Evolutionary conservation across 2,329 filamentous ascomycete species (phyloP).

Genomic region (Diaporthe citrichinensis): DNA sequence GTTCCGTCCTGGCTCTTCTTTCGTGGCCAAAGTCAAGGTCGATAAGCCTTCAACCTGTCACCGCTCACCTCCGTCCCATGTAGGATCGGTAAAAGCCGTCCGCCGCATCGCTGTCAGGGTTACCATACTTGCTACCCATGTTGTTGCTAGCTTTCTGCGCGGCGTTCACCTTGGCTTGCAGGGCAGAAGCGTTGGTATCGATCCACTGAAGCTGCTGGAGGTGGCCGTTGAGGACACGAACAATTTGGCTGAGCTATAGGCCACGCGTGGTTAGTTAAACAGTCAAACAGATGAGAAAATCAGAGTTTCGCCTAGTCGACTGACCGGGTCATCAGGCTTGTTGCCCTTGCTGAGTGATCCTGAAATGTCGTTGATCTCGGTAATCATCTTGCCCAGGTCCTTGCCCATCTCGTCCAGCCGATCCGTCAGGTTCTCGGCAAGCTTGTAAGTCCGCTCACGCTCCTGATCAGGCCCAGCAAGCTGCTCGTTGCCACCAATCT

Average conservation of each 20-base stretch:
- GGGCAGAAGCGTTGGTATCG: conserved; percentile 83
- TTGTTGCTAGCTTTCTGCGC: conserved; percentile 84
- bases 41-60: neutral
- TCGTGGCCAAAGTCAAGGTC: neutral
- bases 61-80: conserved; percentile 76
- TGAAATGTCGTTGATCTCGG: conserved; percentile 97
- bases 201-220: conserved; percentile 94
- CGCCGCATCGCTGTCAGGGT: conserved; percentile 77
- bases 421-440: conserved; percentile 93
- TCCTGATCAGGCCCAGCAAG: conserved; percentile 93
- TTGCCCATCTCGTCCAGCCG: conserved; percentile 94
- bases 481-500: conserved; percentile 81
- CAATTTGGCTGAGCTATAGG: conserved; percentile 88
- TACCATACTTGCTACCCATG: conserved; percentile 69
- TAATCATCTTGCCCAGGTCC: conserved; percentile 95
- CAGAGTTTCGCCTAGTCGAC: conserved; percentile 52
- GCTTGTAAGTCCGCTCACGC: conserved; percentile 94
- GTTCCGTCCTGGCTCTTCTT: neutral
- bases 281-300: neutral
- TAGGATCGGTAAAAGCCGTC: conserved; percentile 95
- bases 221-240: conserved; percentile 94
- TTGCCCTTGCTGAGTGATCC: conserved; percentile 88
- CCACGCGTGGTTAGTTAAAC: conserved; percentile 45
- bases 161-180: conserved; percentile 85
- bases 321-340: conserved; percentile 89